Conservation (phyloP, 1,284 basidiomycete species). For the Apiotrichum veenhuisii region DNA sequence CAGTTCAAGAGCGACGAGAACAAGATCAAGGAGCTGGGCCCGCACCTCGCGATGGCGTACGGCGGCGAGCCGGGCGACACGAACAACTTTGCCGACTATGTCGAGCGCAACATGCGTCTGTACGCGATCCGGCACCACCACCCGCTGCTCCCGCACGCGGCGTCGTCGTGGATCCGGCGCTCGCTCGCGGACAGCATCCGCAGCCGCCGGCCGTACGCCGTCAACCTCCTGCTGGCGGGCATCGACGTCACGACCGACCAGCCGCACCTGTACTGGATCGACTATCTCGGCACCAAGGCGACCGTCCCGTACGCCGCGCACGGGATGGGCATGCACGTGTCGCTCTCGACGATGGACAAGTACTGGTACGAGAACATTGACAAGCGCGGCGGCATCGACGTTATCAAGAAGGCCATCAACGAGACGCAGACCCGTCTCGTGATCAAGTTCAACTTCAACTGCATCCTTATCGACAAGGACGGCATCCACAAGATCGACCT, state of each 20-base stretch:
- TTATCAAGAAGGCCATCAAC: conserved; percentile 78
- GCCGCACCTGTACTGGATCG: conserved; percentile 58
- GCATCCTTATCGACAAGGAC: conserved; percentile 86
- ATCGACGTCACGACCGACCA: conserved; percentile 65
- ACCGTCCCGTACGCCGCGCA: conserved; percentile 88
- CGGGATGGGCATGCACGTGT: conserved; percentile 92
- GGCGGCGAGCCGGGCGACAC: conserved; percentile 97
- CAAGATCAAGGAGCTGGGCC: conserved; percentile 88
- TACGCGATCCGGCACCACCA: conserved; percentile 86
- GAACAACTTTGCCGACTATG: conserved; percentile 91
- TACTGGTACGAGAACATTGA: conserved; percentile 53
- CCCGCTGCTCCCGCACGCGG: conserved; percentile 81
- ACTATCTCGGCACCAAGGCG: conserved; percentile 24
- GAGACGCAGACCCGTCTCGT: conserved; percentile 84
- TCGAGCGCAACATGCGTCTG: conserved; percentile 91
- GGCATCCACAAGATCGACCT: conserved; percentile 72
- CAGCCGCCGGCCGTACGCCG: conserved; percentile 80
- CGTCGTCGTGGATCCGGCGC: conserved; percentile 90
- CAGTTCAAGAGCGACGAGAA: conserved; percentile 98
- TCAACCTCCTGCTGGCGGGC: conserved; percentile 89
- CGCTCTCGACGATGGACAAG: conserved; percentile 85
- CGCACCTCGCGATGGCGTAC: conserved; percentile 92
- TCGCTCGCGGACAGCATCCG: conserved; percentile 84
- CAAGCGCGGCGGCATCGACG: conserved; percentile 73
- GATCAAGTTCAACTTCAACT: conserved; percentile 77